Conservation (phyloP, 2,329 filamentous ascomycete species). For the Fusarium falciforme region DNA sequence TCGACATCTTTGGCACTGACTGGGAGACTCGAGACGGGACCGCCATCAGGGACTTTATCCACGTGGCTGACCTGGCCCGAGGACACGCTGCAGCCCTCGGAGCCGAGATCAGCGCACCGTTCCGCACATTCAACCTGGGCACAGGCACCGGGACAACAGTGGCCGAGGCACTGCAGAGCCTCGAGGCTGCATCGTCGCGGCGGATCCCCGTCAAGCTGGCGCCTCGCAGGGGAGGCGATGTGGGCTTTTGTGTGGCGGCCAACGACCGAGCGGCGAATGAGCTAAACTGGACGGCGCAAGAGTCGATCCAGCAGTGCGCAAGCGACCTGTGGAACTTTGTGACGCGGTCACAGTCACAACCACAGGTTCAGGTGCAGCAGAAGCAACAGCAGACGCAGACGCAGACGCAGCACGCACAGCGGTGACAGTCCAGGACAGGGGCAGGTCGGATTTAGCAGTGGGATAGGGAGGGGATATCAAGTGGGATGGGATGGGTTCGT, state of each 20-base stretch:
- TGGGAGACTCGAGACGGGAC: constrained; percentile 75
- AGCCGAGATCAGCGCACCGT: constrained; percentile 45
- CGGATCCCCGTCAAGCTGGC: constrained; percentile 52
- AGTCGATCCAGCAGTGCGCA: constrained; percentile 27
- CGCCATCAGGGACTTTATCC: constrained; percentile 75
- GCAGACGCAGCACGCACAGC: background rate
- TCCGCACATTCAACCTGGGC: constrained; percentile 59
- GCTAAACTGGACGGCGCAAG: constrained; percentile 52
- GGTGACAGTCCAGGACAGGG: background rate
- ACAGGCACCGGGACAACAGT: constrained; percentile 60
- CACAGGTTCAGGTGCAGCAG: background rate
- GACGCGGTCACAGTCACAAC: background rate
- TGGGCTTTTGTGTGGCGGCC: constrained; percentile 56
- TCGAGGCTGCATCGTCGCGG: constrained; percentile 50
- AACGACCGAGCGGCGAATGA: constrained; percentile 54
- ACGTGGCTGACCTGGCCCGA: constrained; percentile 72
- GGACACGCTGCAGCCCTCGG: constrained; percentile 71
- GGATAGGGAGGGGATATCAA: background rate
- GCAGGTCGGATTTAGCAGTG: background rate
- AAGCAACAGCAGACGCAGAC: background rate
- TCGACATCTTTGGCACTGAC: constrained; percentile 73
- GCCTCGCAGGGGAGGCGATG: constrained; percentile 54
- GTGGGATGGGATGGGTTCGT: background rate
- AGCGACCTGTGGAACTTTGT: constrained; percentile 29
- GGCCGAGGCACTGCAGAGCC: constrained; percentile 55